Evolutionary conservation across 495 filamentous ascomycete species (phyloP).

Genomic region (Filosporella fistucella): DNA sequence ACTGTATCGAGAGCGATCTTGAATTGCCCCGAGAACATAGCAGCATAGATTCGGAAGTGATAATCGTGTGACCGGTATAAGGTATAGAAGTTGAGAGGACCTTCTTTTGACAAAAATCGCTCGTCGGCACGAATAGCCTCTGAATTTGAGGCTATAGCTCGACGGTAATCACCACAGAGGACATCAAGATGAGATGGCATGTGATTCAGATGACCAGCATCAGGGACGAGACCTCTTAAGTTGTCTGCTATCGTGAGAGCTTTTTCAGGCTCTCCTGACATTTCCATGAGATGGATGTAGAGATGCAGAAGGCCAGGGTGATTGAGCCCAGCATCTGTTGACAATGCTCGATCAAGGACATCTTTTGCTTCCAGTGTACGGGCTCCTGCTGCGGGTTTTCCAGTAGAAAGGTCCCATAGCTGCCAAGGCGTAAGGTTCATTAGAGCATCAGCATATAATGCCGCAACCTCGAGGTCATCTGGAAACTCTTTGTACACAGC

Average conservation of each 20-base stretch:
- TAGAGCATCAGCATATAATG: constrained; percentile 59
- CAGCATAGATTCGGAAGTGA: constrained; percentile 66
- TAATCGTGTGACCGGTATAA: constrained; percentile 63
- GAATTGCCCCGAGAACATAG: constrained; percentile 63
- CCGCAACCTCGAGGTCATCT: constrained; percentile 54
- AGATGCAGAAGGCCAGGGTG: constrained; percentile 65
- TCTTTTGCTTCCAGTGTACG: constrained; percentile 52
- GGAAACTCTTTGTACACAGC: constrained; percentile 47
- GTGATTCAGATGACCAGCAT: constrained; percentile 66
- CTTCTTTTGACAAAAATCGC: constrained; percentile 46
- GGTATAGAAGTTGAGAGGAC: constrained; percentile 59
- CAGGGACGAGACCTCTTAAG: constrained; percentile 58
- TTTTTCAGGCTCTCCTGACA: constrained; percentile 57
- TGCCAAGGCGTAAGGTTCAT: constrained; percentile 69
- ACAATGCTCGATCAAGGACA: constrained; percentile 49
- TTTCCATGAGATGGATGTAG: constrained; percentile 73
- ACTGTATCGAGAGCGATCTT: constrained; percentile 52
- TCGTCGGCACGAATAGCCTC: constrained; percentile 60
- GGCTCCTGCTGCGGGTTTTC: constrained; percentile 46
- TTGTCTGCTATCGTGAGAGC: constrained; percentile 52
- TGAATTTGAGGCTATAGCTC: constrained; percentile 55
- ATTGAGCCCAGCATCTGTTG: constrained; percentile 30
- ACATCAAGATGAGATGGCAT: constrained; percentile 70
- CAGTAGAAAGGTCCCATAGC: constrained; percentile 58
- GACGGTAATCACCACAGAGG: constrained; percentile 60